Conservation (phyloP, 768 basidiomycete genomes). For the Cyclocybe cylindracea region DNA sequence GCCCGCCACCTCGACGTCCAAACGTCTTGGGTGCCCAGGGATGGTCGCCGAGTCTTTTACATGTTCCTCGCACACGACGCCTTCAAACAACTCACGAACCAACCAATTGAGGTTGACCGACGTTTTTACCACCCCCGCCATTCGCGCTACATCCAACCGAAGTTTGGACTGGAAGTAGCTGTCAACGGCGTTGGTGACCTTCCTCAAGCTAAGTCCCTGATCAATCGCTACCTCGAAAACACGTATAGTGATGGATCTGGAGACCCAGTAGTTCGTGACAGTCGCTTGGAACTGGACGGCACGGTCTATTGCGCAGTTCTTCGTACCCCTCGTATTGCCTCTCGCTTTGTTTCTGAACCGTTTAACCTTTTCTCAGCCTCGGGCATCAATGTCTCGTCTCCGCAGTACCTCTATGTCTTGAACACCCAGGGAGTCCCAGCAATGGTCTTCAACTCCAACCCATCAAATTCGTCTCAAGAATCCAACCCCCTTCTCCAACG, state of each 20-base stretch:
- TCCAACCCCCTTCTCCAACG: neutral
- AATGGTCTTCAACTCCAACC: no score
- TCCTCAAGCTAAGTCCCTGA: neutral
- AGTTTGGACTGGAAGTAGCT: neutral
- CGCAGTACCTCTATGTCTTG: neutral
- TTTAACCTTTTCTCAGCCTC: neutral
- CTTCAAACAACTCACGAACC: no score
- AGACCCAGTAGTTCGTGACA: neutral
- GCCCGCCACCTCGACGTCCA: no score
- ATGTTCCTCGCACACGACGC: no score
- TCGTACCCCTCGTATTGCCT: no score
- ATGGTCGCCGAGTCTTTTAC: no score
- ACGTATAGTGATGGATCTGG: no score
- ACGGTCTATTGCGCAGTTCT: slow-evolving; percentile 1
- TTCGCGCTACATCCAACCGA: neutral
- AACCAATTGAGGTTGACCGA: no score
- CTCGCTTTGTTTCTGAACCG: no score
- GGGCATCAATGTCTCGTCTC: neutral
- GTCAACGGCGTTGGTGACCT: neutral
- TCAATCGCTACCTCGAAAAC: no score
- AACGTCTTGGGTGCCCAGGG: neutral
- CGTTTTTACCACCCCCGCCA: neutral
- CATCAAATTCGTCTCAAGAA: no score
- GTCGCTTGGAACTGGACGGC: slow-evolving; percentile 2
- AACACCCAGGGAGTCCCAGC: neutral